Conservation (phyloP, 2,329 filamentous ascomycete genomes). For the Pseudogymnoascus sp. region DNA sequence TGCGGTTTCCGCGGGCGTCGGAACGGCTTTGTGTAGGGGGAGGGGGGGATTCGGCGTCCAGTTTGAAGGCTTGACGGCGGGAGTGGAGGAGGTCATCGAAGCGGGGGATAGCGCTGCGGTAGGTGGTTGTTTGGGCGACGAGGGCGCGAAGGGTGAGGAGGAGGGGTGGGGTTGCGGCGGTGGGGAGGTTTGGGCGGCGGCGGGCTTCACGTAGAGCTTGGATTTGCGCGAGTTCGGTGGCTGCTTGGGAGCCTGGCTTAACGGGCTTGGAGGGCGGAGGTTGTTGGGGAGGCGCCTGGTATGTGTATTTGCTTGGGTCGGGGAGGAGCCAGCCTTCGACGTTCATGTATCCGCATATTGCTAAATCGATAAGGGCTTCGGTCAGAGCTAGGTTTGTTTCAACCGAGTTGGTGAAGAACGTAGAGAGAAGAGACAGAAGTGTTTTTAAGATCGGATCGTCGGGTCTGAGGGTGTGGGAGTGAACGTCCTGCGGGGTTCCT, state of each 20-base stretch:
- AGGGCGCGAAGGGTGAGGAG: conserved; percentile 51
- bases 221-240: conserved; percentile 36
- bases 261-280: conserved; percentile 18
- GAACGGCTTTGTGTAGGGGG: conserved; percentile 24
- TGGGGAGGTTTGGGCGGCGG: conserved; percentile 43
- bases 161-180: conserved; percentile 42
- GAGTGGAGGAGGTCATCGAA: conserved; percentile 65
- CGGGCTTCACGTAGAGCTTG: conserved; percentile 43
- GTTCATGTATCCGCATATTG: conserved; percentile 73
- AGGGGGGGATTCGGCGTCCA: conserved; percentile 41
- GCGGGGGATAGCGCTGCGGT: conserved; percentile 56
- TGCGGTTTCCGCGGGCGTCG: conserved; percentile 27
- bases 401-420: conserved; percentile 82
- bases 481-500: conserved; percentile 52
- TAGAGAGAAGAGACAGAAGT: conserved; percentile 60
- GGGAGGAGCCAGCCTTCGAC: conserved; percentile 87
- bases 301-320: conserved; percentile 56
- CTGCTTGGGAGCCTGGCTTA: conserved; percentile 33
- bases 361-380: conserved; percentile 71
- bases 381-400: conserved; percentile 87
- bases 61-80: conserved; percentile 55
- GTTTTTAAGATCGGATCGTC: conserved; percentile 58
- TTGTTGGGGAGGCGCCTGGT: conserved; percentile 25
- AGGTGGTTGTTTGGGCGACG: conserved; percentile 52
- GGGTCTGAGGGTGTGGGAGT: conserved; percentile 50